Percentiles rank a stretch among this genome's conserved stretches.
phyloP scores from a whole-genome alignment of 129 eudicot genomes.

The Flaveria sonorensis region DNA sequence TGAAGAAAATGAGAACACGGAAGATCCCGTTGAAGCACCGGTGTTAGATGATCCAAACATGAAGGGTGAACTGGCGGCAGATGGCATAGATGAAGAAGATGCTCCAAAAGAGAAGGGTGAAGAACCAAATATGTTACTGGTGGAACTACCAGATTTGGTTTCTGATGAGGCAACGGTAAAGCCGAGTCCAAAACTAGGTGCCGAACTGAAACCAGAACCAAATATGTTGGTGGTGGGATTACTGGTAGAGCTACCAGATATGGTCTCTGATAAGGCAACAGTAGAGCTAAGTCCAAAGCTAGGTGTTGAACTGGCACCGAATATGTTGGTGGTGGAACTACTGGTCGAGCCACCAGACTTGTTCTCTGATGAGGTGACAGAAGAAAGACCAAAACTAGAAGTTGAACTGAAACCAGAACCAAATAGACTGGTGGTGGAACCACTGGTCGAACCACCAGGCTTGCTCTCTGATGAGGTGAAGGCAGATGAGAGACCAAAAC shows the following conservation, averaged over 20 bases:
- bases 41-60: conserved; percentile 48
- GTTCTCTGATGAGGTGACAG: conserved; percentile 25
- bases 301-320: conserved; percentile 35
- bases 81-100: conserved; percentile 37
- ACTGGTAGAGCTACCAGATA: conserved; percentile 31
- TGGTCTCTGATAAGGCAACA: conserved; percentile 29
- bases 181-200: conserved; percentile 32
- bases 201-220: conserved; percentile 36
- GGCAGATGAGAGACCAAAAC: conserved; percentile 36
- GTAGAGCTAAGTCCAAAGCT: conserved; percentile 31
- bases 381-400: conserved; percentile 33
- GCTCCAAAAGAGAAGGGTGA: conserved; percentile 57
- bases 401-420: conserved; percentile 38
- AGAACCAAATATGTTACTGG: conserved; percentile 48
- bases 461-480: conserved; percentile 34
- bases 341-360: conserved; percentile 29
- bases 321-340: conserved; percentile 39
- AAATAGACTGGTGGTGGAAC: conserved; percentile 40
- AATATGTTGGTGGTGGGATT: conserved; percentile 37
- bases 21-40: conserved; percentile 50
- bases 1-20: conserved; percentile 52
- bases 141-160: conserved; percentile 22
- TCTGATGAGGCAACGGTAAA: conserved; percentile 26
- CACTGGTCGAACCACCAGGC: conserved; percentile 32
- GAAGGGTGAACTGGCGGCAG: conserved; percentile 37